Base-by-base conservation (phyloP, 1,284 basidiomycete genomes). In the Mycosarcoma mackinlayi region DNA sequence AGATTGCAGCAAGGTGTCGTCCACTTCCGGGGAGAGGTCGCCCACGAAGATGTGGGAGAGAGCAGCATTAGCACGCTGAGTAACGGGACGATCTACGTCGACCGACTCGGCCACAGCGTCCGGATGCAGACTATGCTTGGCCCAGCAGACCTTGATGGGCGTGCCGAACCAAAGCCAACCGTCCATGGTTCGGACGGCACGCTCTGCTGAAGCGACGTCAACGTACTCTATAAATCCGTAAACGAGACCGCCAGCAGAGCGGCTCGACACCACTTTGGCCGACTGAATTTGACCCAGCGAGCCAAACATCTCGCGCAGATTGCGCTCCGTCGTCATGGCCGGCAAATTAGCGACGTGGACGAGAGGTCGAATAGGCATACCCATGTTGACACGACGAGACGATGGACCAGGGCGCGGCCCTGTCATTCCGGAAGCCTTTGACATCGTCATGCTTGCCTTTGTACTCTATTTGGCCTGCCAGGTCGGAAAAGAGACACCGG, bases 41-140 rank as follows among this genome's bases (percentile, higher is more conserved):
- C 95, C 96, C 67, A 98, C 94, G 84, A 98, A 98, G 77, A 98
- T 93, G 83, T 98, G 95, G 85, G 97, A 93, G 85, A 94, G 93
- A 33, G 66, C 62, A 37, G 68, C 66, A 85, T 92, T 92, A 87
- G 93, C 91, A 82, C 91, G 89, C 50, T 48, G 40, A 5, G 42
- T 35, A 23, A 42, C 38, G 16, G 31, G 25, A 3, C 38, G 23
- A 5, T 54, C 56, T 23, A 37, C 16, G 1, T 46, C 44, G 11
- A 21, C 19, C 27, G 40, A 25, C 19, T 38, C 52, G 41, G 24
- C 41, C 40, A 39, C 25, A 5, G 46, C 62, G 30, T 58, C 68
- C 16, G 61, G 64, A 57, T 56, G 69, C 54, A 55, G 58, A 25
- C 47, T 68, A 37, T 55, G 58, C 45, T 42, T 73, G 3, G 80